A percentile compares a stretch with the other conserved stretches of the same genome.
Conservation (phyloP, 371 early-diverging fungal genomes). For the Batkoa obscura region DNA sequence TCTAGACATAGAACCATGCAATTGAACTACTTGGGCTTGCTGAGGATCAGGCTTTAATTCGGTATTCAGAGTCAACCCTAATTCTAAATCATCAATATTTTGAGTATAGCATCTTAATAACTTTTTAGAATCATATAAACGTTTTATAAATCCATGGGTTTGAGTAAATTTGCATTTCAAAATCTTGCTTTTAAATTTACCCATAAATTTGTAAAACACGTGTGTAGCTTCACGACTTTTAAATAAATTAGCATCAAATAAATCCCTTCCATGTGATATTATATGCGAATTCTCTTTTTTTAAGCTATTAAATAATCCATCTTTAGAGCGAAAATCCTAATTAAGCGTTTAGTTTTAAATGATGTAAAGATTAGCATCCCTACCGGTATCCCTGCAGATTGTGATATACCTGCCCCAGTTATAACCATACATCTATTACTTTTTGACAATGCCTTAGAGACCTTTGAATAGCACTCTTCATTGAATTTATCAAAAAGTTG, state of each 20-base stretch:
- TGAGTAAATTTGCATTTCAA: slow-evolving; percentile 54
- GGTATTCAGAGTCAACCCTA: slow-evolving; percentile 25
- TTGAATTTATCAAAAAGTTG: no score
- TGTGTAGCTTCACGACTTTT: slow-evolving; percentile 44
- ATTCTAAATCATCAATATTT: slow-evolving; percentile 94
- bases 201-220: slow-evolving; percentile 89
- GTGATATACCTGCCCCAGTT: slow-evolving; percentile 86
- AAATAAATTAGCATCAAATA: slow-evolving; percentile 92
- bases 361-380: slow-evolving; percentile 8
- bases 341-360: no score
- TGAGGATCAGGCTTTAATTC: slow-evolving; percentile 14
- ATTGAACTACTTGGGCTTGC: slow-evolving; percentile 46
- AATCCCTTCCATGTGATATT: slow-evolving; percentile 71
- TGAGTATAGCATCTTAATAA: slow-evolving; percentile 88
- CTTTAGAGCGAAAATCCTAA: slow-evolving; percentile 66
- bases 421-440: slow-evolving; percentile 58
- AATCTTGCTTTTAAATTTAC: slow-evolving; percentile 60
- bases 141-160: slow-evolving; percentile 73
- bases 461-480: neutral
- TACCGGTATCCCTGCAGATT: slow-evolving; percentile 77
- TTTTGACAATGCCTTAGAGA: neutral
- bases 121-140: slow-evolving; percentile 44
- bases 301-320: slow-evolving; percentile 66
- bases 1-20: slow-evolving; percentile 77
- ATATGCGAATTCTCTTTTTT: slow-evolving; percentile 51